phyloP scores from a whole-genome alignment of 129 eudicot species.

The Smallanthus sonchifolius region DNA sequence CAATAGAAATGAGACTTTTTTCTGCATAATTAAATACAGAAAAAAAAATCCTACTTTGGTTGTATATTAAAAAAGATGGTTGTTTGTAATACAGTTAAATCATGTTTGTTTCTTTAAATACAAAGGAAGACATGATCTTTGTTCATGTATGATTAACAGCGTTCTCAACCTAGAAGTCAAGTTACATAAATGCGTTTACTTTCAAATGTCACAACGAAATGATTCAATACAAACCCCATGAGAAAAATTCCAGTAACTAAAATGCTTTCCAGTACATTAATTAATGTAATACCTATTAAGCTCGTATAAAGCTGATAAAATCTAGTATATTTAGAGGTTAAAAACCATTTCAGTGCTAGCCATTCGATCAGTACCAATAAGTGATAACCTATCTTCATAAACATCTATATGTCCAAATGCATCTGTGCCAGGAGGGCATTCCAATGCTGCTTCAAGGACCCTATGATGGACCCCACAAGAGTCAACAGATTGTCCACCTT shows the following conservation, averaged over 20 bases:
- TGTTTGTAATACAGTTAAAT: constrained; percentile 4
- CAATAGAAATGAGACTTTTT: constrained; percentile 29
- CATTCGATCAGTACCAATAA: constrained; percentile 72
- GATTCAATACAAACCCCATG: not conserved
- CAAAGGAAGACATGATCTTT: not conserved
- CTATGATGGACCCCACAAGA: constrained; percentile 88
- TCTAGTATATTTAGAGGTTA: constrained; percentile 14
- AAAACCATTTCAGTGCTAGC: constrained; percentile 67
- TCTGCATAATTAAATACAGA: not conserved
- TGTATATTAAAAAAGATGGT: constrained; percentile 1
- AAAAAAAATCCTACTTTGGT: not conserved
- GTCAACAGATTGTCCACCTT: constrained; percentile 76
- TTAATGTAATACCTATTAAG: not conserved
- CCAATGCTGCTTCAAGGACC: constrained; percentile 93
- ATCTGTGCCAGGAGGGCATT: constrained; percentile 82
- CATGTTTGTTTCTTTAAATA: not conserved
- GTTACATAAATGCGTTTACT: constrained; percentile 7
- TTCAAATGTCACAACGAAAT: not conserved
- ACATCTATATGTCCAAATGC: constrained; percentile 82
- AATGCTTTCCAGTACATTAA: constrained; percentile 4
- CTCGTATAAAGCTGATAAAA: not conserved
- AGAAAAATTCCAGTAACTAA: not conserved
- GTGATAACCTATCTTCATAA: constrained; percentile 63
- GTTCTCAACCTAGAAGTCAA: constrained; percentile 6
- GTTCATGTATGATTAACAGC: not conserved